A percentile compares a stretch with the other conserved stretches of the same genome.
Evolutionary conservation across 2,329 filamentous ascomycete genomes (phyloP).

Genomic region (Cytospora paraplurivora): DNA sequence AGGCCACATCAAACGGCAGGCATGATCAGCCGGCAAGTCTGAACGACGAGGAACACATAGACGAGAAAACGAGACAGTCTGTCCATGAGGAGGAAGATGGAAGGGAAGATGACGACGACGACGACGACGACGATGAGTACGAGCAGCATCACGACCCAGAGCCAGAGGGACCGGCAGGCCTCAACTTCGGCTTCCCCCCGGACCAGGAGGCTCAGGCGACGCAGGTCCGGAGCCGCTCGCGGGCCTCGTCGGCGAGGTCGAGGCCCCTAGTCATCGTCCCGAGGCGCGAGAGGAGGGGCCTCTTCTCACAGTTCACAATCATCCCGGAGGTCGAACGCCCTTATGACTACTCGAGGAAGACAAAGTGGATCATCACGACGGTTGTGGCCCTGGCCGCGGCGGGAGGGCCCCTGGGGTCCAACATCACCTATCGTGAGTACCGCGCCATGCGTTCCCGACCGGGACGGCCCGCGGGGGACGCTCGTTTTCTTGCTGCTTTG

Average conservation of each 20-base stretch:
- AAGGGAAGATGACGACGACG: not conserved
- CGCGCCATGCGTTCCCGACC: too few relatives aligned
- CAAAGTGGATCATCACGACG: conserved; percentile 83
- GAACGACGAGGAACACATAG: not conserved
- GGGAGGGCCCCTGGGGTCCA: conserved; percentile 79
- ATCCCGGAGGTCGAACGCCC: conserved; percentile 80
- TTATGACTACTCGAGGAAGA: conserved; percentile 69
- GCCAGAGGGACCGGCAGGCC: conserved; percentile 21
- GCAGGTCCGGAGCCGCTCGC: conserved; percentile 33
- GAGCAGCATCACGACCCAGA: conserved; percentile 26
- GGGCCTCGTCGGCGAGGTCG: conserved; percentile 44
- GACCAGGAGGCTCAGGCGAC: conserved; percentile 15
- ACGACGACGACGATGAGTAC: conserved; percentile 24
- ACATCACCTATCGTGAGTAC: conserved; percentile 76
- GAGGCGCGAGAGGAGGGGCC: conserved; percentile 61
- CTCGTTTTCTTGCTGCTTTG: not conserved
- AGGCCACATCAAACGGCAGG: not conserved
- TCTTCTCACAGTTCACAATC: conserved; percentile 70
- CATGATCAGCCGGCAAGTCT: not conserved
- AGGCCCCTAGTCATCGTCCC: conserved; percentile 46
- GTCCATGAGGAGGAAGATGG: not conserved
- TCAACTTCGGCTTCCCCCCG: conserved; percentile 19
- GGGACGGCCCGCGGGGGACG: not conserved
- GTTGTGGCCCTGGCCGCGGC: conserved; percentile 76
- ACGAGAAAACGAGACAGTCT: not conserved